These are phyloP conservation scores for Trametes cinnabarina DNA, from an alignment of 768 basidiomycete species.

Conservation along the genomic window DNA sequence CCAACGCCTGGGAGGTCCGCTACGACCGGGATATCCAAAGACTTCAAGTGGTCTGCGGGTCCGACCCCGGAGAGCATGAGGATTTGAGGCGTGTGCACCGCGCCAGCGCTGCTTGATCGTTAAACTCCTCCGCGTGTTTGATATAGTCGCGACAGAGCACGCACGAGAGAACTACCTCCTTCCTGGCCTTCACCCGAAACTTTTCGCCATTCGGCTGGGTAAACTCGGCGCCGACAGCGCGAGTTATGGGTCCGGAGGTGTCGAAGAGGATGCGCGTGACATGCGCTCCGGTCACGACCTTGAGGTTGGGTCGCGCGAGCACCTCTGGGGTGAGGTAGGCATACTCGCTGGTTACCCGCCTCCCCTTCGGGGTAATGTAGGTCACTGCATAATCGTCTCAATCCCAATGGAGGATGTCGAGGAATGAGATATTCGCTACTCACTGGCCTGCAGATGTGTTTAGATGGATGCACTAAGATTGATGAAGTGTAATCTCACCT, in stretches of 20 bases:
- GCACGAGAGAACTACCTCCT: conserved; percentile 63
- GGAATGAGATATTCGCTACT: background rate
- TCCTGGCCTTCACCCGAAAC: conserved; percentile 48
- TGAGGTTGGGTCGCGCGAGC: conserved; percentile 62
- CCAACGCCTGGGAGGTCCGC: conserved; percentile 75
- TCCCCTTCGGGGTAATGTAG: conserved; percentile 51
- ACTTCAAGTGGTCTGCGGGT: conserved; percentile 53
- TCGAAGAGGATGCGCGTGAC: conserved; percentile 62
- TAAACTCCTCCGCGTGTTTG: background rate
- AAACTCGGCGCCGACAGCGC: conserved; percentile 65
- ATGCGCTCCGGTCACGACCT: conserved; percentile 52
- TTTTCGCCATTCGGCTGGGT: conserved; percentile 37
- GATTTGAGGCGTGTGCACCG: conserved; percentile 59
- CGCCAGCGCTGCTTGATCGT: conserved; percentile 45
- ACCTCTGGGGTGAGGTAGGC: conserved; percentile 69
- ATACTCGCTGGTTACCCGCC: conserved; percentile 60
- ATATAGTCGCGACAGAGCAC: conserved; percentile 23
- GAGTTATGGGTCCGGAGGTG: conserved; percentile 31
- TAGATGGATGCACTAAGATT: background rate
- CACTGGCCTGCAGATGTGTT: conserved; percentile 29
- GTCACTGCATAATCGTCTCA: conserved; percentile 48
- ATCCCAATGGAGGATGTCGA: background rate
- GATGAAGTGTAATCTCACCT: conserved; percentile 37
- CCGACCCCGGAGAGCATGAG: conserved; percentile 78
- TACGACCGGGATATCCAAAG: conserved; percentile 52